Base-by-base conservation (phyloP, 148 eudicot genomes). In the Rhododendron simsii region DNA sequence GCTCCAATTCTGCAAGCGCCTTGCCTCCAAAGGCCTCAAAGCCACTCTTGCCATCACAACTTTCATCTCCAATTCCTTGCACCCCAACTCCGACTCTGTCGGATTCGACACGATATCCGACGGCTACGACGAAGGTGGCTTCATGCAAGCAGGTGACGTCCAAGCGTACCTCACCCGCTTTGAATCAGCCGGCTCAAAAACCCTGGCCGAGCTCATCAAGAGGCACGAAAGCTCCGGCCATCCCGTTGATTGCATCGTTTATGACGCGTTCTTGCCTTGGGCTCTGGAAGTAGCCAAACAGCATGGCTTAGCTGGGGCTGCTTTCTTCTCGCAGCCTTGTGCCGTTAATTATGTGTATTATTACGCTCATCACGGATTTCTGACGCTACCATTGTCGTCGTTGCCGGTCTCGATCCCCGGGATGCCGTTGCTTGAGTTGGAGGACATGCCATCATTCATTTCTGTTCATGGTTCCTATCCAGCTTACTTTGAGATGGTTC, bases 361-460 rank as follows among this genome's bases (percentile, higher is more conserved):
- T 50, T 63, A 81, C 59, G 61, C 73, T 30, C 45, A 91, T 79
- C 83, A 78, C 1, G 89, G 87, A 37, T 65, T 83, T 35, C 12
- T 91, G 84, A 76, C 35, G 16, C 11, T 90, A 53, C 94, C 94
- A 1, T 7, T 89, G 75, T 0, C 83, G 2, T 76, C 80, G 13
- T 3, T 63, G 41, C 88, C 88, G 3, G 90, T 90, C 7, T 78
- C 87, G 14, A 61, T 93, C 47, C 90, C 89, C 0, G 94, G 95
- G 39, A 45, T 95, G 87, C 94, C 98, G 30, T 78, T 73, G 67
- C 88, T 94, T 21, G 90, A 88, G 5, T 69, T 81, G 1, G 11
- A 44, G 20, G 98, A 94, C 53, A 39, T 94, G 85, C 95, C 96
- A 3, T 89, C 94, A 8, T 91, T 91, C 75, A 85, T 95, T 23